phyloP scores from a whole-genome alignment of 257 asterid genomes.

The Solanum peruvianum region DNA sequence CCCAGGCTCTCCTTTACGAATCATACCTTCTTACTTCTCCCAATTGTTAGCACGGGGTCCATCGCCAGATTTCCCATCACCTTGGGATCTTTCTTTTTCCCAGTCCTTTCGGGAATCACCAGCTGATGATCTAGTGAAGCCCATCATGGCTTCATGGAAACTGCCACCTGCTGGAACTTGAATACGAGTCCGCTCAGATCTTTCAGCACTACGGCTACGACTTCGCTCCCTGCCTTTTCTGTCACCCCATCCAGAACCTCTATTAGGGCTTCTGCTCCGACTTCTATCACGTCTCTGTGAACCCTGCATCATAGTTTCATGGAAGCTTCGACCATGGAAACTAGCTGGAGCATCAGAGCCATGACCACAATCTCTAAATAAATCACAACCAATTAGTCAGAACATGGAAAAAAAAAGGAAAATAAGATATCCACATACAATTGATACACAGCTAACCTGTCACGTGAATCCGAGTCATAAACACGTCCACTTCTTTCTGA shows the following conservation, averaged over 20 bases:
- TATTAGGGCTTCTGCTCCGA: constrained; percentile 47
- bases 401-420: background rate
- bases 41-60: background rate
- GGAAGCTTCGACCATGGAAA: constrained; percentile 36
- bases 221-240: constrained; percentile 25
- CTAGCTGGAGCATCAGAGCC: constrained; percentile 28
- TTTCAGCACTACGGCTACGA: constrained; percentile 53
- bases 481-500: constrained; percentile 27
- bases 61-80: background rate
- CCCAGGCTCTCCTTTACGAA: constrained; percentile 6
- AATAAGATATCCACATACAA: background rate
- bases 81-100: constrained; percentile 7
- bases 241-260: constrained; percentile 38
- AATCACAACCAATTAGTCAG: background rate
- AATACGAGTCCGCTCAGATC: constrained; percentile 27
- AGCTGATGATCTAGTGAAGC: constrained; percentile 3
- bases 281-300: constrained; percentile 27
- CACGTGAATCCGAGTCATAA: constrained; percentile 31
- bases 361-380: constrained; percentile 28
- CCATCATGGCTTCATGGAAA: constrained; percentile 53
- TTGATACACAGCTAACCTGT: constrained; percentile 23
- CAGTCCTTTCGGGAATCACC: background rate
- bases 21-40: constrained; percentile 22
- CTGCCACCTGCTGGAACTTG: constrained; percentile 13
- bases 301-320: constrained; percentile 18